A percentile compares a stretch with the other conserved stretches of the same genome.
These are phyloP conservation scores for Metschnikowia hibisci DNA, from an alignment of 805 yeast genomes.

Conservation along the genomic window DNA sequence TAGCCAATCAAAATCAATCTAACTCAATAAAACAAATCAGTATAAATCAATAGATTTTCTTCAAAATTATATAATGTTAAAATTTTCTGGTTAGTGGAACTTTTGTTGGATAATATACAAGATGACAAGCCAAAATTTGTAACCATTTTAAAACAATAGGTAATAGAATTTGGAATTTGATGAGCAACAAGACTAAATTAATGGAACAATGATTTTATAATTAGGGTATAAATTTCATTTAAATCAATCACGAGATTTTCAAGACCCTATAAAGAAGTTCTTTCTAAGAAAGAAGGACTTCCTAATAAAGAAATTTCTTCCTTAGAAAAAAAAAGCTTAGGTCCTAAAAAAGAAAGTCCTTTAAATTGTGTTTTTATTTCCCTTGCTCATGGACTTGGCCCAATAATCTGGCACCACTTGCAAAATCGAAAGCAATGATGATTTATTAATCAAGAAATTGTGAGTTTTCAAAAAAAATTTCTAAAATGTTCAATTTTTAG, in stretches of 20 bases:
- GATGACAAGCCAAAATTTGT: conserved; percentile 74
- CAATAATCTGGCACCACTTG: conserved; percentile 66
- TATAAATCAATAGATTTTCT: too few relatives aligned
- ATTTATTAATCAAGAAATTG: conserved; percentile 56
- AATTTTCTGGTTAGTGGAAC: too few relatives aligned
- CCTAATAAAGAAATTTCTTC: too few relatives aligned
- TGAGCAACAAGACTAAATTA: conserved; percentile 63
- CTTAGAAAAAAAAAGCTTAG: too few relatives aligned
- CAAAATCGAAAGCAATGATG: conserved; percentile 49
- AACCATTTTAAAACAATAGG: conserved; percentile 78
- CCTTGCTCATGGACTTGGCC: conserved; percentile 53
- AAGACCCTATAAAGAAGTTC: too few relatives aligned
- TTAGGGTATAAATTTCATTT: conserved; percentile 45
- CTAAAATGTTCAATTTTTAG: conserved; percentile 67
- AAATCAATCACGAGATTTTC: conserved; percentile 53
- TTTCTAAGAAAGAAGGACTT: too few relatives aligned
- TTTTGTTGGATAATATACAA: conserved; percentile 56
- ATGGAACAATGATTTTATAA: conserved; percentile 58
- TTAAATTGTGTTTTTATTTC: conserved; percentile 33
- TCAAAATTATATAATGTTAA: too few relatives aligned
- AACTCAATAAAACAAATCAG: too few relatives aligned
- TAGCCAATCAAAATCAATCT: too few relatives aligned
- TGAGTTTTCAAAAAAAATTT: conserved; percentile 59
- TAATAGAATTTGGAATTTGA: conserved; percentile 37
- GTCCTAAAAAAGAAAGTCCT: conserved; percentile 45